Conservation (phyloP, 495 filamentous ascomycete species). For the Daldinia loculata region DNA sequence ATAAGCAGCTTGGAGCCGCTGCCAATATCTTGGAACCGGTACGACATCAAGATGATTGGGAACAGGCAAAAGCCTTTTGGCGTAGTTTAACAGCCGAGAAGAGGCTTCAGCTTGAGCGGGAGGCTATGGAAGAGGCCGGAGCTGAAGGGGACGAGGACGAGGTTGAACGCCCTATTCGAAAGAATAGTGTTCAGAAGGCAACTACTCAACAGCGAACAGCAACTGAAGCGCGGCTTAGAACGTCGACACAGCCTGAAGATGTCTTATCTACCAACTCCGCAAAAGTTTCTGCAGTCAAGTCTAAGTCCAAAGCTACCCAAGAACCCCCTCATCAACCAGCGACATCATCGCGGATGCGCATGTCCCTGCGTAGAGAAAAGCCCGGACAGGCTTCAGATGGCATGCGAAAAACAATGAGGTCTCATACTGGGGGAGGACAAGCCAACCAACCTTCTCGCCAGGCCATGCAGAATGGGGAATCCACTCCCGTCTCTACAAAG, state of each 20-base stretch:
- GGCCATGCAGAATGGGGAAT: slow-evolving; percentile 12
- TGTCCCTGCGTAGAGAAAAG: slow-evolving; percentile 50
- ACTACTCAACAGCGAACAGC: slow-evolving; percentile 25
- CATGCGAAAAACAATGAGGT: slow-evolving; percentile 51
- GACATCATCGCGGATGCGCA: slow-evolving; percentile 48
- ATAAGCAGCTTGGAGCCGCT: slow-evolving; percentile 2
- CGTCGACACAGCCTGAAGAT: slow-evolving; percentile 7
- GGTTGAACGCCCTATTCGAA: slow-evolving; percentile 39
- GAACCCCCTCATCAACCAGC: slow-evolving; percentile 12
- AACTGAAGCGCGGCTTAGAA: slow-evolving; percentile 1
- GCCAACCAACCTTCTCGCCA: slow-evolving; percentile 32
- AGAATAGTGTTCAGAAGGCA: slow-evolving; percentile 34
- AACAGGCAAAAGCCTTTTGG: slow-evolving; percentile 70
- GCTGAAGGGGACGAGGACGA: slow-evolving; percentile 56
- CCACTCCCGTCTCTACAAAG: slow-evolving; percentile 21
- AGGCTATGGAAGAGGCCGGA: slow-evolving; percentile 60
- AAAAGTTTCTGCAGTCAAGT: slow-evolving; percentile 43
- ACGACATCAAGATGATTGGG: slow-evolving; percentile 60
- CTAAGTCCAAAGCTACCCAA: slow-evolving; percentile 46
- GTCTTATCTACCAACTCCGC: slow-evolving; percentile 29
- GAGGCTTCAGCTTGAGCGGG: slow-evolving; percentile 64
- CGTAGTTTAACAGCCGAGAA: slow-evolving; percentile 65
- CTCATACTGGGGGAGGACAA: slow-evolving; percentile 21
- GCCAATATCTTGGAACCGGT: neutral
- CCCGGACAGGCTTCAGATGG: slow-evolving; percentile 34